phyloP scores from a whole-genome alignment of 192 early-diverging fungal genomes.

The Umbelopsis sp. region DNA sequence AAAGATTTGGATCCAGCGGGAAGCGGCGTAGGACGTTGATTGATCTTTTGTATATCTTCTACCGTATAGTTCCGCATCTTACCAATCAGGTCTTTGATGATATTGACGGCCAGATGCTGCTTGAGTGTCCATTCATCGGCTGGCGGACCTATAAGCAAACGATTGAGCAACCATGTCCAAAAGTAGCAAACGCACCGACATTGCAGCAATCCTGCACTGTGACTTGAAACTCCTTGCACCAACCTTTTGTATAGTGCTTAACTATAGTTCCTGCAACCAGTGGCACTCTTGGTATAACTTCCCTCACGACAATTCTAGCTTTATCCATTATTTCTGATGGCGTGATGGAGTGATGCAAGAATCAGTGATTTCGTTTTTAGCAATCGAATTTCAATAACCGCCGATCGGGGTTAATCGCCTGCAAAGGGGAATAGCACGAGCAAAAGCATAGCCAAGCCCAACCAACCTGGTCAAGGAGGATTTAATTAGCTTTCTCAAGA shows the following conservation, averaged over 20 bases:
- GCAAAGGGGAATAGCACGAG: no score
- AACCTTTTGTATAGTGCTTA: slow-evolving; percentile 25
- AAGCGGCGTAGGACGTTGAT: slow-evolving; percentile 28
- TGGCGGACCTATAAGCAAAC: slow-evolving; percentile 42
- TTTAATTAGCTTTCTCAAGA: no score
- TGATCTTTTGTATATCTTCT: slow-evolving; percentile 40
- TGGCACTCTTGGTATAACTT: slow-evolving; percentile 20
- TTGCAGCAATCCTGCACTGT: no score
- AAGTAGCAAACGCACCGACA: no score
- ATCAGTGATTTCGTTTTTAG: background rate
- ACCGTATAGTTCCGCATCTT: slow-evolving; percentile 35
- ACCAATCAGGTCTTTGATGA: slow-evolving; percentile 36
- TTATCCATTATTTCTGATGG: background rate
- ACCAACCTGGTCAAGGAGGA: no score
- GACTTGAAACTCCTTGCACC: background rate
- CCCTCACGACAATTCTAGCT: background rate
- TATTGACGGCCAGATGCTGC: slow-evolving; percentile 34
- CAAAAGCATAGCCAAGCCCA: no score
- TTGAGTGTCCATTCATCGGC: slow-evolving; percentile 47
- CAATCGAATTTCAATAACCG: no score
- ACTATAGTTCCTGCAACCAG: slow-evolving; percentile 23
- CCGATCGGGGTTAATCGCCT: no score
- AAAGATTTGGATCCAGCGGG: slow-evolving; percentile 21
- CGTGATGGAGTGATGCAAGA: background rate
- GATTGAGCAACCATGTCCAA: no score